A percentile compares a stretch with the other conserved stretches of the same genome.
Evolutionary conservation across 2,329 filamentous ascomycete species (phyloP).

Genomic region (Arthrocladium fulminans): DNA sequence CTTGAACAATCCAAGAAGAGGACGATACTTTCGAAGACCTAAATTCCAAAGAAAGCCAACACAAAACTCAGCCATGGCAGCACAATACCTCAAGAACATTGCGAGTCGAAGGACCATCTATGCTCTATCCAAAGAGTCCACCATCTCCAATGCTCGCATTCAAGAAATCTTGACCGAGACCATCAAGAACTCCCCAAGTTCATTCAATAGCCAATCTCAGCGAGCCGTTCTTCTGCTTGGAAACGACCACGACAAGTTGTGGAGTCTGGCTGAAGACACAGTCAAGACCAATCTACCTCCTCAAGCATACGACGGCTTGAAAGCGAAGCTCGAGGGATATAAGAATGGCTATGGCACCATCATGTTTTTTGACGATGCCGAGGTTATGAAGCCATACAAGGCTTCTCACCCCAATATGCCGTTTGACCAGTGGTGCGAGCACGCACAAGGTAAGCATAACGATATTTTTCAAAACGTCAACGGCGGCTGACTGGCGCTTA

Average conservation of each 20-base stretch:
- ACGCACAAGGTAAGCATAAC: slow-evolving; percentile 51
- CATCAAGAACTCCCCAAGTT: slow-evolving; percentile 47
- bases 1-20: background rate
- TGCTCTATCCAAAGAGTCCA: slow-evolving; percentile 13
- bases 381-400: slow-evolving; percentile 51
- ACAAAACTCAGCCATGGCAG: slow-evolving; percentile 5
- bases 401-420: slow-evolving; percentile 44
- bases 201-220: slow-evolving; percentile 84
- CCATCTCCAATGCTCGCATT: slow-evolving; percentile 18
- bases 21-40: slow-evolving; percentile 4
- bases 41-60: slow-evolving; percentile 1
- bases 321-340: slow-evolving; percentile 14
- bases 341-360: slow-evolving; percentile 64
- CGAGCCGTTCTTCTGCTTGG: slow-evolving; percentile 70
- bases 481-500: background rate
- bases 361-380: slow-evolving; percentile 77
- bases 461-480: background rate
- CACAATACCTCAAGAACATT: slow-evolving; percentile 13
- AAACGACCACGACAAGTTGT: slow-evolving; percentile 77
- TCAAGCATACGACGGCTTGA: slow-evolving; percentile 6
- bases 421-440: slow-evolving; percentile 67
- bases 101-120: slow-evolving; percentile 18
- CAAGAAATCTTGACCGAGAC: slow-evolving; percentile 15
- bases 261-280: slow-evolving; percentile 53
- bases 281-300: slow-evolving; percentile 61